Base-by-base conservation (phyloP, 129 eudicot species). In the Rutidosis leptorrhynchoides region DNA sequence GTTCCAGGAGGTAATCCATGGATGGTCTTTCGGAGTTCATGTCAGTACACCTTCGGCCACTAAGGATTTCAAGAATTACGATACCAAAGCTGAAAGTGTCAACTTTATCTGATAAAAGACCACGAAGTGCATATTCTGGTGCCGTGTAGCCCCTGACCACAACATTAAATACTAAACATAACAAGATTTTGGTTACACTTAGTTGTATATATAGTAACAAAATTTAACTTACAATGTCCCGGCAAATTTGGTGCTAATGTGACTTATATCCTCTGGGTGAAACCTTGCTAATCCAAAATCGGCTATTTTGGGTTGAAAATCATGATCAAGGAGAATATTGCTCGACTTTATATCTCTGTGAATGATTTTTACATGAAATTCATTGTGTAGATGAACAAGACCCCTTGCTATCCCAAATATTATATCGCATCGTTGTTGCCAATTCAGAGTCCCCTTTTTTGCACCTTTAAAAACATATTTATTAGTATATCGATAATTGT, bases 281-380 rank as follows among this genome's bases (percentile, higher is more conserved):
- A 88, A 85, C 67, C 86, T 88, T 59, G 89, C 93, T 64, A 85
- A 59, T 10, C 96, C 96, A 57, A 88, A 88, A 79, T 88, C 96
- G n/a, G 93, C 96, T 55, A 85, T 85, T 68, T 88, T 88, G 53
- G 89, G 80, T 68, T 74, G 84, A 43, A 82, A 78, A 14, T 80
- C 82, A 4, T 78, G 62, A 42, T 77, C 89, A 30, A 88, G 86
- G 35, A 88, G 71, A 27, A 88, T 88, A 46, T 88, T 88, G 75
- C 89, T 73, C 0, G 93, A 82, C 72, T 88, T 88, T 56, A 88
- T 83, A 69, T 88, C 89, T 76, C 96, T 67, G 30, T 88, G 95
- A 65, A 87, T 76, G 80, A 88, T 88, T 57, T 63, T 69, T 1
- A 88, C 87, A 62, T 88, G 96, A 62, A 70, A 88, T 62, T 88